Conservation (phyloP, 495 filamentous ascomycete species). For the Sordaria brevicollis region DNA sequence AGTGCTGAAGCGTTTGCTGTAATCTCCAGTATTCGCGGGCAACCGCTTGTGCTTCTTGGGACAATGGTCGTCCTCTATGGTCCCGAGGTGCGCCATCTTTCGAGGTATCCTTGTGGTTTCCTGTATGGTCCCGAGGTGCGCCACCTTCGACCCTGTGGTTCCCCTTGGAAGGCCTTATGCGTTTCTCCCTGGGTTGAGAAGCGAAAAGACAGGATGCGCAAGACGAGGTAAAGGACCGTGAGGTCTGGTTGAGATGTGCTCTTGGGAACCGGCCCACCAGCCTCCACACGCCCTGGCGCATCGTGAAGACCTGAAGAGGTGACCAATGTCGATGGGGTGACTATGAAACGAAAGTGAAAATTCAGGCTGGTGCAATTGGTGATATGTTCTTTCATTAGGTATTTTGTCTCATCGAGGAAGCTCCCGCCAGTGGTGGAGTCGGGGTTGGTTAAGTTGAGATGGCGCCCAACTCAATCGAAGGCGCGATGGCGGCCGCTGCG, state of each 20-base stretch:
- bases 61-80: background rate
- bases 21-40: slow-evolving; percentile 2
- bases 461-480: background rate
- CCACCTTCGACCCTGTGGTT: background rate
- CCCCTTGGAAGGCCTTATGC: background rate
- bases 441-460: background rate
- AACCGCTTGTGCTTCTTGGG: background rate
- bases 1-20: background rate
- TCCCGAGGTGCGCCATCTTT: background rate
- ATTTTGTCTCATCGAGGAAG: background rate
- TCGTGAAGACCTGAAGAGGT: background rate
- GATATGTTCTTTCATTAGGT: background rate
- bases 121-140: background rate
- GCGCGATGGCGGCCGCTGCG: background rate
- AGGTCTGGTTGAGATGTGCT: background rate
- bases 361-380: background rate
- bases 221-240: background rate
- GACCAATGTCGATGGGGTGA: background rate
- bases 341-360: background rate
- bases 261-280: background rate
- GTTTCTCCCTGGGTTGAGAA: too few relatives aligned
- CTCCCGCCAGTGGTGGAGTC: background rate
- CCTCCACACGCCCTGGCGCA: background rate
- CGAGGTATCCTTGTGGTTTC: background rate
- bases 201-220: background rate